Percentiles rank a stretch among this genome's conserved stretches.
phyloP scores from a whole-genome alignment of 805 yeast species.

The Allodekkera sacchari region DNA sequence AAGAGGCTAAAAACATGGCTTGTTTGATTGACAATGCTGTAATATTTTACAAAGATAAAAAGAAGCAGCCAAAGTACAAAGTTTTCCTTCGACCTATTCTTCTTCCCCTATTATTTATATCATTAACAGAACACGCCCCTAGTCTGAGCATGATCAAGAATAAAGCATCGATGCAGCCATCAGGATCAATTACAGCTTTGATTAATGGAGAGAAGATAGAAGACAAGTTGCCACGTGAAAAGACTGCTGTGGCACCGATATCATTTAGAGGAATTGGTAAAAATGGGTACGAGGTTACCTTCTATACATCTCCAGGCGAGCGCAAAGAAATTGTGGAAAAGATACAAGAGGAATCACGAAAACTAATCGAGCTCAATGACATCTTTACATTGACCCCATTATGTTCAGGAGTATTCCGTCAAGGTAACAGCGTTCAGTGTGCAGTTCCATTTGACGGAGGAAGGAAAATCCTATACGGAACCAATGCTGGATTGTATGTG shows the following conservation, averaged over 20 bases:
- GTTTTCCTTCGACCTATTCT: slow-evolving; percentile 89
- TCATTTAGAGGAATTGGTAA: slow-evolving; percentile 47
- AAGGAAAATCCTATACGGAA: slow-evolving; percentile 79
- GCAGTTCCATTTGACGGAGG: slow-evolving; percentile 95
- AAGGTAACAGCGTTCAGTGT: slow-evolving; percentile 73
- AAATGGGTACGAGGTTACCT: slow-evolving; percentile 44
- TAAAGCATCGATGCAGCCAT: slow-evolving; percentile 28
- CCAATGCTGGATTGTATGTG: slow-evolving; percentile 84
- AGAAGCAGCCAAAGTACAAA: slow-evolving; percentile 83
- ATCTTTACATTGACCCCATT: slow-evolving; percentile 72
- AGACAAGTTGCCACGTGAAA: too few relatives aligned
- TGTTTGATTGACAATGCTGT: slow-evolving; percentile 85
- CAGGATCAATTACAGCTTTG: slow-evolving; percentile 23
- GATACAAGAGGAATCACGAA: slow-evolving; percentile 70
- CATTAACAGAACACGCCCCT: slow-evolving; percentile 75
- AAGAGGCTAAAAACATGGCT: slow-evolving; percentile 73
- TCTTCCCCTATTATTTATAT: slow-evolving; percentile 61
- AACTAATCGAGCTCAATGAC: slow-evolving; percentile 62
- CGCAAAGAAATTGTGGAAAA: slow-evolving; percentile 77
- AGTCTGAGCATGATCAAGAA: slow-evolving; percentile 39
- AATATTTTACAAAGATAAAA: slow-evolving; percentile 78
- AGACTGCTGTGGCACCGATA: too few relatives aligned
- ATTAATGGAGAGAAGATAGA: too few relatives aligned
- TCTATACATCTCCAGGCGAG: slow-evolving; percentile 50
- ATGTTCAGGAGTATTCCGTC: slow-evolving; percentile 68